phyloP scores from a whole-genome alignment of 352 stramenopile species.

The Globisporangium okanoganense region DNA sequence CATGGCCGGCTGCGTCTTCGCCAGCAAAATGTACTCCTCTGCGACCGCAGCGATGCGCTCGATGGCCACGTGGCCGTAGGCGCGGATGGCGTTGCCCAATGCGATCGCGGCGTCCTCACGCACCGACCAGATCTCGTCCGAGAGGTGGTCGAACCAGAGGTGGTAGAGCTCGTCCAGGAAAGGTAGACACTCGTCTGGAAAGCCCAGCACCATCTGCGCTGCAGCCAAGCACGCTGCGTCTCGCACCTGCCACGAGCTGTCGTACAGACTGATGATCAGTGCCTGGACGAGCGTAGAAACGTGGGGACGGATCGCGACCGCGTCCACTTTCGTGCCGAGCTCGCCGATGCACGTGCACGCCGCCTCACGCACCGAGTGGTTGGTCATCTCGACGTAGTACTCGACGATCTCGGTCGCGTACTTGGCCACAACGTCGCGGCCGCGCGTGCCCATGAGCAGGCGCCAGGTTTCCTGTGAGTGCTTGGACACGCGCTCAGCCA shows the following conservation, averaged over 20 bases:
- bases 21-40: slow-evolving; percentile 72
- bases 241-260: slow-evolving; percentile 95
- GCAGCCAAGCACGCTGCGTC: slow-evolving; percentile 93
- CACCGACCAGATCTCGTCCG: slow-evolving; percentile 97
- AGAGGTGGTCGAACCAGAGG: slow-evolving; percentile 94
- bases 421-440: slow-evolving; percentile 79
- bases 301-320: slow-evolving; percentile 59
- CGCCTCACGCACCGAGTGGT: slow-evolving; percentile 94
- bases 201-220: slow-evolving; percentile 77
- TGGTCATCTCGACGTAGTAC: slow-evolving; percentile 96
- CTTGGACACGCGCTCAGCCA: slow-evolving; percentile 95
- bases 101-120: slow-evolving; percentile 94
- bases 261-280: slow-evolving; percentile 94
- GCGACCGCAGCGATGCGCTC: slow-evolving; percentile 70
- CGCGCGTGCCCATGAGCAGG: slow-evolving; percentile 80
- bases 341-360: slow-evolving; percentile 96
- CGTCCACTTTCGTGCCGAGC: slow-evolving; percentile 88
- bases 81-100: slow-evolving; percentile 90
- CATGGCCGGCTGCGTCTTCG: slow-evolving; percentile 90
- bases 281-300: slow-evolving; percentile 75
- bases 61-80: slow-evolving; percentile 86
- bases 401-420: slow-evolving; percentile 89
- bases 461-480: slow-evolving; percentile 96
- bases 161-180: slow-evolving; percentile 87
- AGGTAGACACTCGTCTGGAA: slow-evolving; percentile 81